These are phyloP conservation scores for Phytopythium montanum DNA, from an alignment of 352 stramenopile genomes.

Conservation along the genomic window DNA sequence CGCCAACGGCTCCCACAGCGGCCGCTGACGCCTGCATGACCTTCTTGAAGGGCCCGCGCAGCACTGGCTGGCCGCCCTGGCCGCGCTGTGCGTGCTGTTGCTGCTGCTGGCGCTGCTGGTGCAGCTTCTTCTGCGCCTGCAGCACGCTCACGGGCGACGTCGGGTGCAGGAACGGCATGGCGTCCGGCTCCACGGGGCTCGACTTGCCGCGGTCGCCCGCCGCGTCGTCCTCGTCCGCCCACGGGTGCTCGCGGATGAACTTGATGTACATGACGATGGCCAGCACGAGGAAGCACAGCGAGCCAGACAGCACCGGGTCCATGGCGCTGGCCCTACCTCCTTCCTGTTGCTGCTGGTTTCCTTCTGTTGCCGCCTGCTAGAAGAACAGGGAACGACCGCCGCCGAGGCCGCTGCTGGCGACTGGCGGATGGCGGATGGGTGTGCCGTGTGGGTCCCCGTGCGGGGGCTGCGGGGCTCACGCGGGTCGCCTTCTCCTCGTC, in stretches of 20 bases:
- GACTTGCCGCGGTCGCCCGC: conserved; percentile 40
- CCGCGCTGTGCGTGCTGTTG: conserved; percentile 14
- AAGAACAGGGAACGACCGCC: too few species aligned
- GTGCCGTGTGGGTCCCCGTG: too few species aligned
- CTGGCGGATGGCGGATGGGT: too few species aligned
- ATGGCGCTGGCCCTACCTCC: conserved; percentile 24
- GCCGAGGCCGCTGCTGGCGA: too few species aligned
- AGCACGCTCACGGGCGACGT: conserved; percentile 40
- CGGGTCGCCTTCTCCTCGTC: too few species aligned
- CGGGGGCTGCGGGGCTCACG: too few species aligned
- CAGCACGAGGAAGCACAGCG: conserved; percentile 83
- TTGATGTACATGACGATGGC: conserved; percentile 88
- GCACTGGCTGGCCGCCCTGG: conserved; percentile 23
- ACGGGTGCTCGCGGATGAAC: conserved; percentile 77
- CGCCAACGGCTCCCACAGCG: conserved; percentile 11
- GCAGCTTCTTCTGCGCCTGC: conserved; percentile 41
- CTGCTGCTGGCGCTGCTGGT: conserved; percentile 23
- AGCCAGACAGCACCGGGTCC: conserved; percentile 85
- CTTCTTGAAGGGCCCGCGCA: conserved; percentile 39
- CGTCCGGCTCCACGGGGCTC: conserved; percentile 61
- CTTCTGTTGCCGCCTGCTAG: too few species aligned
- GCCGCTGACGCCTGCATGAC: conserved; percentile 20
- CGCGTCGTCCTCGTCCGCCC: conserved; percentile 47
- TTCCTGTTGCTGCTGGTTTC: too few species aligned
- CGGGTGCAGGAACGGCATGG: conserved; percentile 70